phyloP scores from a whole-genome alignment of 1,284 basidiomycete species.

The Bjerkandera adusta region DNA sequence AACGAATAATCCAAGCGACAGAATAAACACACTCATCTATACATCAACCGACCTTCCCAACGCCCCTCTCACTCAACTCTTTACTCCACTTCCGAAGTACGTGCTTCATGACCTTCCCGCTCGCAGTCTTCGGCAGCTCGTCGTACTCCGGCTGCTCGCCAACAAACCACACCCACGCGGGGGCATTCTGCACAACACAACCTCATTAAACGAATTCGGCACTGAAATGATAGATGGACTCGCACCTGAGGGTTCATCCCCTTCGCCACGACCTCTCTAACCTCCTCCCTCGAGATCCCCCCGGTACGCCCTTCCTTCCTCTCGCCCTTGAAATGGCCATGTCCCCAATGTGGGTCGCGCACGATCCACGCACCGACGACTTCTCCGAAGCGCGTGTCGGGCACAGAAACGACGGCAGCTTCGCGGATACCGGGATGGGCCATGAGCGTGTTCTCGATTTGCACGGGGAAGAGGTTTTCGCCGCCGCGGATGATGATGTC shows the following conservation, averaged over 20 bases:
- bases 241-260: constrained; percentile 76
- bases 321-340: background rate
- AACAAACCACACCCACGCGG: constrained; percentile 81
- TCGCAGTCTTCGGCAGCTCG: constrained; percentile 77
- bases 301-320: too few relatives aligned
- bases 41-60: constrained; percentile 23
- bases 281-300: constrained; percentile 50
- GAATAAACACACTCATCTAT: too few relatives aligned
- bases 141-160: constrained; percentile 63
- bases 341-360: constrained; percentile 36
- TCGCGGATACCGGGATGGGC: constrained; percentile 64
- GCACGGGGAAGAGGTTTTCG: constrained; percentile 85
- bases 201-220: background rate
- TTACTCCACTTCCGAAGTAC: constrained; percentile 56
- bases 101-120: constrained; percentile 88
- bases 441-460: constrained; percentile 79
- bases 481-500: constrained; percentile 89
- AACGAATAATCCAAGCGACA: too few relatives aligned
- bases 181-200: constrained; percentile 54
- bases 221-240: background rate
- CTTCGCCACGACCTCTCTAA: constrained; percentile 49
- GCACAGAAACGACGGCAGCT: constrained; percentile 74
- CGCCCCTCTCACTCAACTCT: constrained; percentile 39
- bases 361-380: constrained; percentile 79
- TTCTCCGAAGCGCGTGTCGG: constrained; percentile 70